phyloP scores from a whole-genome alignment of 345 rosid genomes.

The Mangifera indica region DNA sequence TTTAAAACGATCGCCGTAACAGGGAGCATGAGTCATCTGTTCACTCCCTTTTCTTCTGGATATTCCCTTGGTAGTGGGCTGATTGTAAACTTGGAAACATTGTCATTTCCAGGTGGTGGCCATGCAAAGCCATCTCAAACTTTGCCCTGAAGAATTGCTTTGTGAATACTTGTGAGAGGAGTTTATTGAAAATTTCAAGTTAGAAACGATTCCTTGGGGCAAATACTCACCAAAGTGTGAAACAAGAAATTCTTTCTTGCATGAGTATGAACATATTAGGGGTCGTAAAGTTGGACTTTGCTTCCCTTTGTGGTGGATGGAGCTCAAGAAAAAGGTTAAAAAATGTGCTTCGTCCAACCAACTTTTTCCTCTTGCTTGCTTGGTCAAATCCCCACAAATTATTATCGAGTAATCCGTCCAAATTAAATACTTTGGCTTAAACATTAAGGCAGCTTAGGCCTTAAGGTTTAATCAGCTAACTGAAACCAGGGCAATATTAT shows the following conservation, averaged over 20 bases:
- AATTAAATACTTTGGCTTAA: neutral
- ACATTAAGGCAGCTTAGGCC: neutral
- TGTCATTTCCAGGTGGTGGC: neutral
- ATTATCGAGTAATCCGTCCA: too few species aligned
- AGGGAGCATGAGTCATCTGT: neutral
- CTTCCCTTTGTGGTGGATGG: too few species aligned
- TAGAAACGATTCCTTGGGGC: constrained; percentile 7
- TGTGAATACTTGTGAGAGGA: neutral
- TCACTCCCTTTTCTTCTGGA: neutral
- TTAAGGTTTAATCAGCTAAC: neutral
- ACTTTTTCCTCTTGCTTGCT: neutral
- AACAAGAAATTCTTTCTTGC: constrained; percentile 5
- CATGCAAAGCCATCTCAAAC: neutral
- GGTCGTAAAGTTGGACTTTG: too few species aligned
- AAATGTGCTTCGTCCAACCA: neutral
- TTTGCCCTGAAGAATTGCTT: constrained; percentile 6
- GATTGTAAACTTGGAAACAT: neutral
- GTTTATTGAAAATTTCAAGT: constrained; percentile 5
- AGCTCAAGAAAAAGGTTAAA: neutral
- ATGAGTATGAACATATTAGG: too few species aligned
- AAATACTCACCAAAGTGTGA: neutral
- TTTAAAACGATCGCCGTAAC: neutral
- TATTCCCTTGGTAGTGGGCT: neutral
- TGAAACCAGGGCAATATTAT: neutral
- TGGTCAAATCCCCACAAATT: neutral